These are phyloP conservation scores for Alternaria panax DNA, from an alignment of 2,329 filamentous ascomycete species.

Conservation along the genomic window DNA sequence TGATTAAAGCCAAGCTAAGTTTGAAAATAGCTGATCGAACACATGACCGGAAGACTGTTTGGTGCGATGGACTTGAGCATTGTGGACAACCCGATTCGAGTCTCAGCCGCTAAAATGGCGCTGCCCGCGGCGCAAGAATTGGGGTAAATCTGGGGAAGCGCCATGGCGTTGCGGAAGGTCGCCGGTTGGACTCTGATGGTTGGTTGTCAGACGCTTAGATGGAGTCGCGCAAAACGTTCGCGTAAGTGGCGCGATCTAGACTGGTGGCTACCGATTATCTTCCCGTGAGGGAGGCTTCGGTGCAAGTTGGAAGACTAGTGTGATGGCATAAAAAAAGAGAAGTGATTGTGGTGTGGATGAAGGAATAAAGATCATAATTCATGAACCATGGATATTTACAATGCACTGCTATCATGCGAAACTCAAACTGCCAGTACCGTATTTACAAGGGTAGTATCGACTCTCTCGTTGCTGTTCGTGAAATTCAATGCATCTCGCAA, in stretches of 20 bases:
- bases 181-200: not conserved
- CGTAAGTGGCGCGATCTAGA: not conserved
- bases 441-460: constrained; percentile 2
- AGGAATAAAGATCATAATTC: constrained; percentile 1
- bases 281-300: not conserved
- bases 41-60: not conserved
- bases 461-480: not conserved
- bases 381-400: constrained; percentile 4
- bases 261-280: not conserved
- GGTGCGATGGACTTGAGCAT: not conserved
- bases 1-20: too few relatives aligned
- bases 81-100: not conserved
- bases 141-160: not conserved
- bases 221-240: not conserved
- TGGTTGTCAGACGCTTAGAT: not conserved
- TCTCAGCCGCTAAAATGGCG: not conserved
- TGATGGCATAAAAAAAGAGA: not conserved
- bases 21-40: too few relatives aligned
- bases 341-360: not conserved
- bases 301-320: not conserved
- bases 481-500: not conserved
- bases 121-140: not conserved
- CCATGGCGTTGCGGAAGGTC: not conserved
- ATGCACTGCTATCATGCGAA: not conserved
- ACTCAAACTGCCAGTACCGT: not conserved